These are phyloP conservation scores for Picea abies DNA, from an alignment of 83 land plant genomes.

Conservation along the genomic window DNA sequence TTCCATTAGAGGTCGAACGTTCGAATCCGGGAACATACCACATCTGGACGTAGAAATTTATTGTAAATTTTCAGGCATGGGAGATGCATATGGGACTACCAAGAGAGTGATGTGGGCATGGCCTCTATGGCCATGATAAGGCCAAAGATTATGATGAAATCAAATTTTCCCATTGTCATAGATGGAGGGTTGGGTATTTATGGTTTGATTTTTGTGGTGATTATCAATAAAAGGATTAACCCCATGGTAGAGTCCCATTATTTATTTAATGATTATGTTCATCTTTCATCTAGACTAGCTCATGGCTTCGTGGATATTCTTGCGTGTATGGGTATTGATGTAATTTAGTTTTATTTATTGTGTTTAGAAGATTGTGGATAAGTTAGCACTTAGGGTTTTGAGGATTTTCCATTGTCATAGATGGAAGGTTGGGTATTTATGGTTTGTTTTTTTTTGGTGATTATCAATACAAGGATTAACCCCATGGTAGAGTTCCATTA, in stretches of 20 bases:
- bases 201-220: constrained; percentile 88
- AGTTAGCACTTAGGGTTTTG: too few species aligned
- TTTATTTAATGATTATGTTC: constrained; percentile 89
- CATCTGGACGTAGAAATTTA: too few species aligned
- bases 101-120: constrained; percentile 63
- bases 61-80: too few species aligned
- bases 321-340: constrained; percentile 92
- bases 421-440: constrained; percentile 88
- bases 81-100: too few species aligned
- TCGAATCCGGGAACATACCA: too few species aligned
- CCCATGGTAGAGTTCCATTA: constrained; percentile 87
- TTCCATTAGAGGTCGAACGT: too few species aligned
- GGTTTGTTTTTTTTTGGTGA: constrained; percentile 88
- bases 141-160: constrained; percentile 93
- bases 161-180: constrained; percentile 69
- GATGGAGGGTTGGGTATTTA: constrained; percentile 91
- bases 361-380: rapidly evolving
- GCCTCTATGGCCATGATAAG: constrained; percentile 95
- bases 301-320: constrained; percentile 89
- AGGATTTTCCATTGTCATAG: constrained; percentile 49
- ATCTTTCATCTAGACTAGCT: constrained; percentile 86
- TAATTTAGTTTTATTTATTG: not conserved
- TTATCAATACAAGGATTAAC: constrained; percentile 87
- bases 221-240: constrained; percentile 87
- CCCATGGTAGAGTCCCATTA: constrained; percentile 88